These are phyloP conservation scores for Dimargaris xerosporica DNA, from an alignment of 192 early-diverging fungal genomes.

Conservation along the genomic window DNA sequence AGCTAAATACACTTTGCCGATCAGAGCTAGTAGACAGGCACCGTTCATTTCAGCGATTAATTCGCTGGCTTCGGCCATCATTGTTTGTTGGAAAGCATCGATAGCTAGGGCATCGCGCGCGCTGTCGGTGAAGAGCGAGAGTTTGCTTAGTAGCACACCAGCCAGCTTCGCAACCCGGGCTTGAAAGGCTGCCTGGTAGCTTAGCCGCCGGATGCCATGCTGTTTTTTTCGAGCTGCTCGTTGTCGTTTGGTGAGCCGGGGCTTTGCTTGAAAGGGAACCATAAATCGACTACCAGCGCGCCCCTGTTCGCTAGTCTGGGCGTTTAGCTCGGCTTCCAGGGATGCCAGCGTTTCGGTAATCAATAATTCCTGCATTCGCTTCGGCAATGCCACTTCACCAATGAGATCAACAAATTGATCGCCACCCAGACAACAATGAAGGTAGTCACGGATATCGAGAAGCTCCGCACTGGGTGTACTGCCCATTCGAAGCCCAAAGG, in stretches of 20 bases:
- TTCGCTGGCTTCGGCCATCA: slow-evolving; percentile 66
- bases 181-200: slow-evolving; percentile 32
- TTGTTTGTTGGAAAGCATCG: slow-evolving; percentile 47
- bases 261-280: no score
- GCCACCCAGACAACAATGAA: slow-evolving; percentile 90
- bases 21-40: slow-evolving; percentile 78
- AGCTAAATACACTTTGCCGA: slow-evolving; percentile 79
- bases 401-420: slow-evolving; percentile 93
- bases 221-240: slow-evolving; percentile 35
- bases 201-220: no score
- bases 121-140: slow-evolving; percentile 60
- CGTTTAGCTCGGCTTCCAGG: slow-evolving; percentile 10
- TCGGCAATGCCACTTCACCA: slow-evolving; percentile 91
- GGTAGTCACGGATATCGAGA: slow-evolving; percentile 87
- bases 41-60: slow-evolving; percentile 85
- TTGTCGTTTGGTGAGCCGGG: slow-evolving; percentile 39
- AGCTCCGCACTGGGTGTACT: slow-evolving; percentile 39
- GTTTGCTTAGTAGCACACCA: slow-evolving; percentile 56
- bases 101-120: slow-evolving; percentile 33
- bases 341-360: slow-evolving; percentile 37
- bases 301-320: slow-evolving; percentile 31
- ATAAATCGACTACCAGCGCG: no score
- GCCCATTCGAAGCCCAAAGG: slow-evolving; percentile 51
- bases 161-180: slow-evolving; percentile 57
- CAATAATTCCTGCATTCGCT: slow-evolving; percentile 75